Percentiles rank a stretch among this genome's conserved stretches.
phyloP scores from a whole-genome alignment of 148 eudicot genomes.

The Linanthus parryae region DNA sequence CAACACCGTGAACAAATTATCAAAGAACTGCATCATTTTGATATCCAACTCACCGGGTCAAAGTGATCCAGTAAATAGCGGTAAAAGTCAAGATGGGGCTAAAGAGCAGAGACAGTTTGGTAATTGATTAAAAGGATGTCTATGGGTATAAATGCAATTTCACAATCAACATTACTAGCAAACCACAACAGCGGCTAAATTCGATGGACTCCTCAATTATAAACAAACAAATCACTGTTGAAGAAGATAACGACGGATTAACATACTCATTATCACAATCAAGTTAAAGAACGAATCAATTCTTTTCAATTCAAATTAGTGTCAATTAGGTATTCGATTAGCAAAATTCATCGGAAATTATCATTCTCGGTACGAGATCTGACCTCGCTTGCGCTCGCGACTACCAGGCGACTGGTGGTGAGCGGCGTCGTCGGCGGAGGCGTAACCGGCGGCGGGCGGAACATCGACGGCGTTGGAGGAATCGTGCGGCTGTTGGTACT shows the following conservation, averaged over 20 bases:
- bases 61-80: no score
- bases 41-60: no score
- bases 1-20: no score
- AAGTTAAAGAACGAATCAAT: background rate
- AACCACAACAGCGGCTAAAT: background rate
- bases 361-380: background rate
- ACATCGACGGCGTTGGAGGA: conserved; percentile 7
- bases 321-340: no score
- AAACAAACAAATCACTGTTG: background rate
- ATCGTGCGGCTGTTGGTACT: conserved; percentile 32
- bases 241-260: background rate
- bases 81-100: no score
- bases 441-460: conserved; percentile 7
- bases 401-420: background rate
- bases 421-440: conserved; percentile 4
- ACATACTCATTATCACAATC: background rate
- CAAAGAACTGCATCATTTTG: no score
- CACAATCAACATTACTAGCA: background rate
- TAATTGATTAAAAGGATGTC: background rate
- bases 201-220: no score
- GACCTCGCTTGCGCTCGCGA: conserved; percentile 10
- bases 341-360: background rate
- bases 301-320: background rate
- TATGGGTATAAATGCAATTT: background rate
- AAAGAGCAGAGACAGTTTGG: no score